Conservation (phyloP, 1,284 basidiomycete species). For the Golubevia pallescens region DNA sequence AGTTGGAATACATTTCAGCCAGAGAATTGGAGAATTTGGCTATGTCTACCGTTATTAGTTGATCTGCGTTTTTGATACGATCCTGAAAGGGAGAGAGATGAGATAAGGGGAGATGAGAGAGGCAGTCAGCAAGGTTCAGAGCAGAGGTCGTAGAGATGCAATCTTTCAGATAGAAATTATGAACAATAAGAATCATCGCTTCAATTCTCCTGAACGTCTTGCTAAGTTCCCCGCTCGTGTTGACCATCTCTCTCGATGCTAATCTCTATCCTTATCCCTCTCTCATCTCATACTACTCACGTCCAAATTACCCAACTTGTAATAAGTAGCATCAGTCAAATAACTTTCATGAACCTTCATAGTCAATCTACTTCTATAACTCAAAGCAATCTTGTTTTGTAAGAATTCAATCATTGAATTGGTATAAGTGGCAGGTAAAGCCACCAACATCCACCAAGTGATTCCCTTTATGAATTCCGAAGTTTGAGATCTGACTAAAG, state of each 20-base stretch:
- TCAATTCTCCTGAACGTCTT: too few species aligned
- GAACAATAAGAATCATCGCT: too few species aligned
- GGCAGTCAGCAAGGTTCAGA: too few species aligned
- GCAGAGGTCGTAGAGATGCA: too few species aligned
- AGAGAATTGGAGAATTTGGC: conserved; percentile 89
- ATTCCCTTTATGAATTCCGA: conserved; percentile 83
- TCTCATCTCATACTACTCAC: background rate
- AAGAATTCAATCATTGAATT: conserved; percentile 95
- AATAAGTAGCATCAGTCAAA: conserved; percentile 80
- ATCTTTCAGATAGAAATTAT: too few species aligned
- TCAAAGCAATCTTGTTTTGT: conserved; percentile 89
- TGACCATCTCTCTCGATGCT: too few species aligned
- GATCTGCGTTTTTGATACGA: conserved; percentile 93
- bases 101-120: too few species aligned
- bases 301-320: conserved; percentile 78
- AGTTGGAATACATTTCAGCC: conserved; percentile 90
- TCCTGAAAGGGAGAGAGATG: conserved; percentile 82
- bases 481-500: conserved; percentile 86
- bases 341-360: conserved; percentile 82
- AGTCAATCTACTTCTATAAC: conserved; percentile 87
- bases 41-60: conserved; percentile 96
- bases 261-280: too few species aligned
- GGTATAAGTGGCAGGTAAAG: conserved; percentile 91
- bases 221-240: too few species aligned
- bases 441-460: conserved; percentile 85